These are phyloP conservation scores for Hypoxylon rickii DNA, from an alignment of 495 filamentous ascomycete genomes.

Conservation along the genomic window DNA sequence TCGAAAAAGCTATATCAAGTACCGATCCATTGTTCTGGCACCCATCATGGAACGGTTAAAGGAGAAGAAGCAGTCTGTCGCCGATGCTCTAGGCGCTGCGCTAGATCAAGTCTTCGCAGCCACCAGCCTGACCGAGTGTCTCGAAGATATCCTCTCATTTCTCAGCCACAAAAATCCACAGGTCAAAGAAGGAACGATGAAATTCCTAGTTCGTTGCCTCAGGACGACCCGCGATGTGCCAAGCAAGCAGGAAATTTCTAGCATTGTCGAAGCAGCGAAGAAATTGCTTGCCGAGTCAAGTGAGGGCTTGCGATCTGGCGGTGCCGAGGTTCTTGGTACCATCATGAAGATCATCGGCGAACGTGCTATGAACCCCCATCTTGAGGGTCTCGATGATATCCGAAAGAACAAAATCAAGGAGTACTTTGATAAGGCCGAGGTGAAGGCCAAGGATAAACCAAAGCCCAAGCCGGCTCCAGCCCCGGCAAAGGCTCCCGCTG, in stretches of 20 bases:
- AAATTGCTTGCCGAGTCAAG: conserved; percentile 88
- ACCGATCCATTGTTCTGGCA: conserved; percentile 75
- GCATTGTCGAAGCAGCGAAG: conserved; percentile 82
- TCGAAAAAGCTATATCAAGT: conserved; percentile 75
- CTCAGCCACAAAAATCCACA: conserved; percentile 95
- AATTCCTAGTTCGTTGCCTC: conserved; percentile 86
- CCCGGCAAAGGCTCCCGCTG: conserved; percentile 61
- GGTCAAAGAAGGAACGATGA: conserved; percentile 91
- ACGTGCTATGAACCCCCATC: conserved; percentile 89
- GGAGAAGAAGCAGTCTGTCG: conserved; percentile 90
- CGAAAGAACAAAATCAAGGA: conserved; percentile 96
- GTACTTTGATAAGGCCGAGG: conserved; percentile 86
- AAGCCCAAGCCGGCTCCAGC: conserved; percentile 80
- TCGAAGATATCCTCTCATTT: conserved; percentile 86
- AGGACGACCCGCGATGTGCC: conserved; percentile 83
- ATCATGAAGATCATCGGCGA: conserved; percentile 99
- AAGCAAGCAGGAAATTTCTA: conserved; percentile 77
- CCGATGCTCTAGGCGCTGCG: conserved; percentile 83
- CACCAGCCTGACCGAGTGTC: conserved; percentile 77
- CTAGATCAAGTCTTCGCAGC: conserved; percentile 84
- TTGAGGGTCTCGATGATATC: conserved; percentile 96
- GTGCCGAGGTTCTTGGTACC: conserved; percentile 89
- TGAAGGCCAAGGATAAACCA: conserved; percentile 96
- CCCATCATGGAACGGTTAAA: conserved; percentile 95
- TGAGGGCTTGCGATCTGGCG: conserved; percentile 81